These are phyloP conservation scores for Starmerella stigmatis DNA, from an alignment of 805 yeast species.

Conservation along the genomic window DNA sequence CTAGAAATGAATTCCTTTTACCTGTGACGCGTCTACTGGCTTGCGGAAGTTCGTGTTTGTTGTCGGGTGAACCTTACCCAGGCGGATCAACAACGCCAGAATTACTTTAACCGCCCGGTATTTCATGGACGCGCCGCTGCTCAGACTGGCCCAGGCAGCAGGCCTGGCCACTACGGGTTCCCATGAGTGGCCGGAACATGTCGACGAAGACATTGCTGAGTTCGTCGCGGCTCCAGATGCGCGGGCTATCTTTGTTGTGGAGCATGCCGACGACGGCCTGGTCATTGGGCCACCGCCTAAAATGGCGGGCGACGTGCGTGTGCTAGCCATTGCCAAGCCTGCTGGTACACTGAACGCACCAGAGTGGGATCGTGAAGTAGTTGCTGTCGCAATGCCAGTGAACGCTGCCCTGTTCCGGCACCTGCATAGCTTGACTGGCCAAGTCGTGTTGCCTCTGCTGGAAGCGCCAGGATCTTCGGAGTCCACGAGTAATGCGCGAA, in stretches of 20 bases:
- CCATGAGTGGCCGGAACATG: conserved; percentile 19
- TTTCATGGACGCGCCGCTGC: conserved; percentile 18
- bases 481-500: conserved; percentile 15
- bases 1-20: background rate
- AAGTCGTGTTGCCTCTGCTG: conserved; percentile 62
- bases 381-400: conserved; percentile 11
- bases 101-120: no score
- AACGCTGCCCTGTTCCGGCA: conserved; percentile 23
- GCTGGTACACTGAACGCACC: conserved; percentile 6
- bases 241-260: conserved; percentile 18
- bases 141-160: conserved; percentile 13
- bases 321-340: conserved; percentile 14
- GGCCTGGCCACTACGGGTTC: conserved; percentile 6
- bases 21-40: background rate
- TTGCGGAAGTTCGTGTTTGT: background rate
- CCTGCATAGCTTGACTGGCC: conserved; percentile 47
- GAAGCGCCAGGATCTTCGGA: conserved; percentile 33
- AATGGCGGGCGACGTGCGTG: conserved; percentile 1
- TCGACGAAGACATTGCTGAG: conserved; percentile 16
- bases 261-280: conserved; percentile 18
- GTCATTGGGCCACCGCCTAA: conserved; percentile 20
- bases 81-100: background rate
- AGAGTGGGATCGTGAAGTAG: conserved; percentile 12
- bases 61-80: background rate
- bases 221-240: conserved; percentile 11